Base-by-base conservation (phyloP, 768 basidiomycete species). In the Lactifluus pinguis region DNA sequence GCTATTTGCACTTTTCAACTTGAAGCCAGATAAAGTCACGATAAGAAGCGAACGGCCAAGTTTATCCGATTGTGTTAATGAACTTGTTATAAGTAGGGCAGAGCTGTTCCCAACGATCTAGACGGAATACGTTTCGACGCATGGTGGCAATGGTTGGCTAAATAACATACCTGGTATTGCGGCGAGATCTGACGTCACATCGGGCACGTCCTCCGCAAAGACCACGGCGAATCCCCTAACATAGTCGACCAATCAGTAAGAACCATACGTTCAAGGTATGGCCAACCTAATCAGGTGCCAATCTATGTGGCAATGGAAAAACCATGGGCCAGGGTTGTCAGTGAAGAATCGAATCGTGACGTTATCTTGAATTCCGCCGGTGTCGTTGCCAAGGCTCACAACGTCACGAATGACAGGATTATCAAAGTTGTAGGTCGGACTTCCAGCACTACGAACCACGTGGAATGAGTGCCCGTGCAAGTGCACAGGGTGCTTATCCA, bases 371-470 rank as follows among this genome's bases (percentile, higher is more conserved):
- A 25, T 1, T n/a, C n/a, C 25, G 0, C n/a, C n/a, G n/a, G n/a
- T n/a, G n/a, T n/a, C n/a, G 9, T 39, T 32, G 15, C 66, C 67
- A 0, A 61, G 61, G 52, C 54, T 62, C 45, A 79, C 73, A 4
- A 76, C 77, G 63, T 82, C 80, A 42, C 79, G 69, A 52, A 75
- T 70, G 53, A 76, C 71, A 0, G 80, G 79, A 67, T 80, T 78
- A 14, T 44, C 51, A 3, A 55, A 61, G 55, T 69, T 69, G 58
- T 60, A 63, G 17, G 51, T 6, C 17, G 51, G 25, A 17, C 38
- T 57, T 0, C 65, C 65, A 9, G 65, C 57, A 50, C 61, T 60
- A 5, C 58, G 62, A 10, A 65, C 55, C 5, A 65, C 65, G 39
- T 49, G 48, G 50, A 65, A 65, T 2, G 42, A 6, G 32, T 65